These are phyloP conservation scores for Periglandula ipomoeae DNA, from an alignment of 2,329 filamentous ascomycete species.

Conservation along the genomic window DNA sequence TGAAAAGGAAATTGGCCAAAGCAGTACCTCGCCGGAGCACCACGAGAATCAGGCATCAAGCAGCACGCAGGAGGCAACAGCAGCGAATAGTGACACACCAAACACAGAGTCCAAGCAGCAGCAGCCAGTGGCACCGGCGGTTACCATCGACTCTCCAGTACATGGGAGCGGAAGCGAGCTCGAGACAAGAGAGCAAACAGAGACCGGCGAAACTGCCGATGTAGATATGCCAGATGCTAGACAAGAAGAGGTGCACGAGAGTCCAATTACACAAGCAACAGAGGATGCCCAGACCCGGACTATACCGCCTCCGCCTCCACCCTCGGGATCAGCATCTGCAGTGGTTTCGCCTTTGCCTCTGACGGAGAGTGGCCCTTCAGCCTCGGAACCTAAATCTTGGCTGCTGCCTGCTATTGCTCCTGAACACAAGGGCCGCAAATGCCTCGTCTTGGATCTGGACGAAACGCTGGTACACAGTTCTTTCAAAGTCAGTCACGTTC, in stretches of 20 bases:
- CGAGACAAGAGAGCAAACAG: conserved; percentile 20
- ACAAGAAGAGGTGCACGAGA: conserved; percentile 40
- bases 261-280: conserved; percentile 26
- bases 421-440: conserved; percentile 80
- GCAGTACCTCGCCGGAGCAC: conserved; percentile 25
- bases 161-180: conserved; percentile 16
- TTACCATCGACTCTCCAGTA: conserved; percentile 34
- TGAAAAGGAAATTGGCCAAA: conserved; percentile 39
- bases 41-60: conserved; percentile 36
- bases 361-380: conserved; percentile 32
- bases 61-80: conserved; percentile 36
- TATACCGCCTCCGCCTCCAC: conserved; percentile 36
- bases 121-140: conserved; percentile 29
- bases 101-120: conserved; percentile 41
- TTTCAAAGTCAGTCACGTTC: conserved; percentile 58
- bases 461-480: conserved; percentile 97
- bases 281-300: conserved; percentile 23
- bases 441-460: conserved; percentile 87
- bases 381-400: conserved; percentile 45
- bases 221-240: conserved; percentile 59
- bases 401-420: conserved; percentile 75
- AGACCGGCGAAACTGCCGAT: conserved; percentile 46
- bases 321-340: conserved; percentile 30
- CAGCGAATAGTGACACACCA: conserved; percentile 29
- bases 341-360: conserved; percentile 30